Evolutionary conservation across 768 basidiomycete species (phyloP).

Genomic region (Auriscalpium microsporum): DNA sequence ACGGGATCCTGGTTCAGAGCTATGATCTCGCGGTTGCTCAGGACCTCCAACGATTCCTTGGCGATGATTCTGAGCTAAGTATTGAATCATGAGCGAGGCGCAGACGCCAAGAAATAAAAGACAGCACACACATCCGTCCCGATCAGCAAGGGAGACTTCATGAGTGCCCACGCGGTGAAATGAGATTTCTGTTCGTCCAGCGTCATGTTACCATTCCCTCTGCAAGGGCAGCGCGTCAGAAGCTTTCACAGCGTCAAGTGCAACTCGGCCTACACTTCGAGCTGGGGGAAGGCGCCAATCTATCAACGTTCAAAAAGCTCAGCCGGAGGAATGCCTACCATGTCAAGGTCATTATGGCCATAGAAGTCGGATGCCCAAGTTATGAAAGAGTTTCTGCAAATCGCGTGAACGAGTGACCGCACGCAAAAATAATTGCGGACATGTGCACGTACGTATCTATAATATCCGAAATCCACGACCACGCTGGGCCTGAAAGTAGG

Average conservation of each 20-base stretch:
- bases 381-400: conserved; percentile 52
- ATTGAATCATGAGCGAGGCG: neutral
- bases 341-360: conserved; percentile 63
- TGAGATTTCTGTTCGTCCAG: conserved; percentile 61
- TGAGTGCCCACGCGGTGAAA: conserved; percentile 65
- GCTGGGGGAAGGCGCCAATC: conserved; percentile 23
- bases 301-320: neutral
- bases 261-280: conserved; percentile 41
- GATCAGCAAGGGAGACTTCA: conserved; percentile 64
- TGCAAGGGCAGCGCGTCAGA: conserved; percentile 15
- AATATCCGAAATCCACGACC: conserved; percentile 43
- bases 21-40: conserved; percentile 55
- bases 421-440: conserved; percentile 8
- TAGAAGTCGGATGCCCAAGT: conserved; percentile 59
- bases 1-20: conserved; percentile 64
- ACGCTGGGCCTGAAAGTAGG: conserved; percentile 23
- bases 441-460: conserved; percentile 27
- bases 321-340: conserved; percentile 29
- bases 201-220: conserved; percentile 55
- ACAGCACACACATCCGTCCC: conserved; percentile 41
- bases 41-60: conserved; percentile 42
- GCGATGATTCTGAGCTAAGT: conserved; percentile 48
- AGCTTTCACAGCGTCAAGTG: neutral
- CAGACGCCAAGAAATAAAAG: too few relatives aligned
- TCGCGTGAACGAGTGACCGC: conserved; percentile 22